These are phyloP conservation scores for Trametes maxima DNA, from an alignment of 768 basidiomycete genomes.

Conservation along the genomic window DNA sequence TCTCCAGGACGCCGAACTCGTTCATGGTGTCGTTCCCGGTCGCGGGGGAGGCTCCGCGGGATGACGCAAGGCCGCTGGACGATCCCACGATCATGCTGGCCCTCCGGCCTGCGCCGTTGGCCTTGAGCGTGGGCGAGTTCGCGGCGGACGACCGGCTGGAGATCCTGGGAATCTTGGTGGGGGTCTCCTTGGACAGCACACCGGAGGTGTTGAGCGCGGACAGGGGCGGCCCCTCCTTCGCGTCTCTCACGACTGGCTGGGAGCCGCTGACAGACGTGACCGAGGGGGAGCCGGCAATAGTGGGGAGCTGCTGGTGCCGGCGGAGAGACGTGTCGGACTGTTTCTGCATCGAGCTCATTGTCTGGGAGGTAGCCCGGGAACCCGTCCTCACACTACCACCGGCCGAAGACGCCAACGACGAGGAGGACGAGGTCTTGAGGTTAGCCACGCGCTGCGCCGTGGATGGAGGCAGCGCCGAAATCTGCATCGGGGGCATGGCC, in stretches of 20 bases:
- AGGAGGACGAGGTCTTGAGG: conserved; percentile 59
- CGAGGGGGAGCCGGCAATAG: conserved; percentile 93
- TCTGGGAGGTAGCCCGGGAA: conserved; percentile 77
- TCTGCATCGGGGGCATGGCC: conserved; percentile 87
- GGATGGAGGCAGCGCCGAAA: conserved; percentile 76
- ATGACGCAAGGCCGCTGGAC: conserved; percentile 44
- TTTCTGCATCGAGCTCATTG: conserved; percentile 85
- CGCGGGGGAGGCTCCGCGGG: conserved; percentile 67
- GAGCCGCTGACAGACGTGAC: conserved; percentile 82
- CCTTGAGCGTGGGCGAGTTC: conserved; percentile 69
- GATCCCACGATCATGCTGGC: conserved; percentile 61
- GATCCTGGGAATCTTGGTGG: conserved; percentile 92
- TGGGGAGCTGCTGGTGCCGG: conserved; percentile 74
- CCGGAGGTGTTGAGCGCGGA: conserved; percentile 53
- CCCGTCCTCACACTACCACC: conserved; percentile 47
- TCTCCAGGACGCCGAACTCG: conserved; percentile 84
- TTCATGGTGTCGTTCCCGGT: conserved; percentile 49
- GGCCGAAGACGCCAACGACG: conserved; percentile 47
- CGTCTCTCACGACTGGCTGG: conserved; percentile 54
- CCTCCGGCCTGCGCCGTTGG: conserved; percentile 54
- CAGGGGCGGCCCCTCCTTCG: conserved; percentile 58
- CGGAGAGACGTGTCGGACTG: conserved; percentile 83
- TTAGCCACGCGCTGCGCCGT: conserved; percentile 87
- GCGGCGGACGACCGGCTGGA: conserved; percentile 81
- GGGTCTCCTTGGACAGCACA: conserved; percentile 74